Evolutionary conservation across 495 filamentous ascomycete species (phyloP), one percentile per base, ranked within the genome.

Genomic region (Penicillium canariense): DNA sequence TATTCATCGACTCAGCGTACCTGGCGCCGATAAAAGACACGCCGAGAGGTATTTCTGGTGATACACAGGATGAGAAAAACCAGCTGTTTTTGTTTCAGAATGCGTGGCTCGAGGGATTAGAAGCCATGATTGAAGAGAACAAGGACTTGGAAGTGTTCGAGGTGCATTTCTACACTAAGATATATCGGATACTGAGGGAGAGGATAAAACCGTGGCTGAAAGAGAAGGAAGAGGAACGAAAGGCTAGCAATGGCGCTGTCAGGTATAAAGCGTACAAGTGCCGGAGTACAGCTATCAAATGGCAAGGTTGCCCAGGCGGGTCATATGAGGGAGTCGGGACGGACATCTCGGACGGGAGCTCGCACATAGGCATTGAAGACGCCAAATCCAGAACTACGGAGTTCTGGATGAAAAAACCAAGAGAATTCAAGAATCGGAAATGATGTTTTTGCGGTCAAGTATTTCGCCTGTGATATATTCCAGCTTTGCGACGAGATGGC

Each of bases 181-280:
- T 40, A 1, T 43, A 52, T 39, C 49, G 23, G 27, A 15, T 15
- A 11, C 15, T 44, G 44, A 55, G 20, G 12, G 18, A 23, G 9
- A 48, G 25, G 38, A 35, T 48, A 2, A 48, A 48, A 23, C 45
- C 31, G 8, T 42, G 46, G 52, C 28, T 46, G 42, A 35, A 32
- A 15, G 35, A 52, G 17, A 49, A 22, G 36, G 50, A 47, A 44
- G 15, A 25, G n/a, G 4, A 20, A 35, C 54, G 43, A 39, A 61
- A 39, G n/a, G 34, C 3, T 12, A 54, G 8, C 17, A 58, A 35
- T 1, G 26, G 10, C 22, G 18, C 44, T 22, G 50, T 38, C 7
- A 22, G 18, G 38, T 34, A 43, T 36, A 48, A 47, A 25, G 32
- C 39, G 42, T 39, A 54, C n/a, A 54, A 30, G 32, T 47, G 44